phyloP scores from a whole-genome alignment of 768 basidiomycete genomes.

The Naganishia vishniacii region DNA sequence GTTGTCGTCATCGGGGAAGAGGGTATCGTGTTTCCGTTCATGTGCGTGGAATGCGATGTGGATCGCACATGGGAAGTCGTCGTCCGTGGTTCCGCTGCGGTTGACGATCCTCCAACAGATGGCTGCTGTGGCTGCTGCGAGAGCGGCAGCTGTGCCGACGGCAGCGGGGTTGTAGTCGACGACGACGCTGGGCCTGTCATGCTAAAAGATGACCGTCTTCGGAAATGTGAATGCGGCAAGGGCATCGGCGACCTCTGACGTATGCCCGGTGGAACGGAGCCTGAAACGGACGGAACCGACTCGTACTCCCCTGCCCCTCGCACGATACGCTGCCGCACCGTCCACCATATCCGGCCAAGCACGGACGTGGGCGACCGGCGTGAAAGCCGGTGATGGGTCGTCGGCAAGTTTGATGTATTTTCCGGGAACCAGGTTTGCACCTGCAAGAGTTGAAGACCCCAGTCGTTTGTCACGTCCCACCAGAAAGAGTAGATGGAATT shows the following conservation, averaged over 20 bases:
- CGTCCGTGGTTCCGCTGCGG: not conserved
- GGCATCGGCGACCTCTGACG: constrained; percentile 23
- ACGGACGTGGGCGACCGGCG: too few relatives aligned
- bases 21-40: not conserved
- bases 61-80: not conserved
- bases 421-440: constrained; percentile 42
- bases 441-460: constrained; percentile 78
- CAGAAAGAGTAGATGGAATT: constrained; percentile 95
- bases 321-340: not conserved
- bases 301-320: constrained; percentile 18
- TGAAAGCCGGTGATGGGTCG: not conserved
- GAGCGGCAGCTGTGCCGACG: not conserved
- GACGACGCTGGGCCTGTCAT: not conserved
- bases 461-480: constrained; percentile 99
- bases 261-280: too few relatives aligned
- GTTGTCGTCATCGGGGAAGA: not conserved
- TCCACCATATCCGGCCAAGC: not conserved
- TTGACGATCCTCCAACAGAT: too few relatives aligned
- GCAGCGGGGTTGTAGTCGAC: not conserved
- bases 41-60: constrained; percentile 10
- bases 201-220: not conserved
- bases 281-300: not conserved
- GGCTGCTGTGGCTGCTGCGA: too few relatives aligned
- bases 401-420: not conserved
- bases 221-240: not conserved